Base-by-base conservation (phyloP, 139 green algal genomes). In the Tetraselmis striata region DNA sequence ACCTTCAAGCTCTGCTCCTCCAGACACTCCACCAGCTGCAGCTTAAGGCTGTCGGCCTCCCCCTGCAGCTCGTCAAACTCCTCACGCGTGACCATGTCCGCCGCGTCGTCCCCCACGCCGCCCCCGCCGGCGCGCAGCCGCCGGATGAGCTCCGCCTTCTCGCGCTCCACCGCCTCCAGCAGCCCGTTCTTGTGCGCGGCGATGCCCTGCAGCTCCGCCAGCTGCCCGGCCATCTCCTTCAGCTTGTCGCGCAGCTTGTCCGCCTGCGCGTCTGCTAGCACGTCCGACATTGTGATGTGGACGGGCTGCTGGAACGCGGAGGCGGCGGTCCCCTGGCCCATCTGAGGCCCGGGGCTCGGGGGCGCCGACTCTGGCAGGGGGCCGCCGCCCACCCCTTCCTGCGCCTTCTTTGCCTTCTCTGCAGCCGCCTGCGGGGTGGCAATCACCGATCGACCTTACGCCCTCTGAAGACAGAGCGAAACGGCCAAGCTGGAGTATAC, bases 231-330 rank as follows among this genome's bases (percentile, higher is more conserved):
- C 77, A 92, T 78, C 74, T 88, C 80, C 23, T 78, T 58, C 30
- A 92, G 86, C 67, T 59, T 28, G 5, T 86, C 79, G 0, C 88
- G 67, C 76, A 92, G 80, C 87, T 92, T 84, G 1, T 90, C 88
- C 25, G 88, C 88, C 29, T 88, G 80, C 0, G 83, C 88, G 77
- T 92, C 86, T 22, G 88, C 88, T 29, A 90, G 76, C 59, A 87
- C 45, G 18, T 67, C 45, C 45, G 45, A 67, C 45, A 67, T 67
- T 18, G 18, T 67, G 45, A 67, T 67, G 45, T 67, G 45, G 11
- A 67, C 45, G 18, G 45, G 45, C 45, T 67, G 45, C 45, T 67
- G 45, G 18, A 67, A 67, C 11, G 5, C 45, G 18, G 45, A 5
- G 11, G 45, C 18, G 5, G 45, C 11, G 45, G 11, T 18, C 11